A percentile compares a stretch with the other conserved stretches of the same genome.
phyloP scores from a whole-genome alignment of 768 basidiomycete genomes.

The Tricholoma hemisulphureum region DNA sequence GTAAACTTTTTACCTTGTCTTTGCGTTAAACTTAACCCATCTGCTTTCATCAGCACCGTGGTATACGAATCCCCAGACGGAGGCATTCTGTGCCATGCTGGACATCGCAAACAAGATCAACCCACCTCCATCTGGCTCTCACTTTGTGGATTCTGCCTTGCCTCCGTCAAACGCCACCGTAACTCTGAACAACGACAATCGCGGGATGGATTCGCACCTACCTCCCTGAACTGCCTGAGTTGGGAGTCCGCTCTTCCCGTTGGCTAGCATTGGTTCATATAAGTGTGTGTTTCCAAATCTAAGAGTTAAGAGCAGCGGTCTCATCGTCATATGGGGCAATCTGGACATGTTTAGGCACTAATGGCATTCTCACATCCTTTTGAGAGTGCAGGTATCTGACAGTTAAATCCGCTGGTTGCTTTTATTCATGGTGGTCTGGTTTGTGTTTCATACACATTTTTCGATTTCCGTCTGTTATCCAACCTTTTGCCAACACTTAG shows the following conservation, averaged over 20 bases:
- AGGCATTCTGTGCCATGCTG: slow-evolving; percentile 79
- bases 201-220: background rate
- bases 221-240: background rate
- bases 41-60: slow-evolving; percentile 50
- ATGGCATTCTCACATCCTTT: background rate
- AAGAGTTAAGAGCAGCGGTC: background rate
- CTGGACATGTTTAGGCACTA: background rate
- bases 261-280: background rate
- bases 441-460: background rate
- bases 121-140: slow-evolving; percentile 8
- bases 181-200: background rate
- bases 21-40: slow-evolving; percentile 17
- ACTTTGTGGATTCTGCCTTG: background rate
- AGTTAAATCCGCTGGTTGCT: background rate
- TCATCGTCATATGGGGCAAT: background rate
- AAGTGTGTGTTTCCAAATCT: background rate
- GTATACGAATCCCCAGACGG: slow-evolving; percentile 89
- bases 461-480: background rate
- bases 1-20: slow-evolving; percentile 21
- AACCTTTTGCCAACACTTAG: background rate
- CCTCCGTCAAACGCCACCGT: background rate
- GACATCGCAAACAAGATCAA: slow-evolving; percentile 69
- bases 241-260: no score
- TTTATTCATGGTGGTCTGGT: background rate
- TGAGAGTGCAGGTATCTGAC: background rate